These are phyloP conservation scores for Scedosporium aurantiacum DNA, from an alignment of 2,329 filamentous ascomycete genomes.

Conservation along the genomic window DNA sequence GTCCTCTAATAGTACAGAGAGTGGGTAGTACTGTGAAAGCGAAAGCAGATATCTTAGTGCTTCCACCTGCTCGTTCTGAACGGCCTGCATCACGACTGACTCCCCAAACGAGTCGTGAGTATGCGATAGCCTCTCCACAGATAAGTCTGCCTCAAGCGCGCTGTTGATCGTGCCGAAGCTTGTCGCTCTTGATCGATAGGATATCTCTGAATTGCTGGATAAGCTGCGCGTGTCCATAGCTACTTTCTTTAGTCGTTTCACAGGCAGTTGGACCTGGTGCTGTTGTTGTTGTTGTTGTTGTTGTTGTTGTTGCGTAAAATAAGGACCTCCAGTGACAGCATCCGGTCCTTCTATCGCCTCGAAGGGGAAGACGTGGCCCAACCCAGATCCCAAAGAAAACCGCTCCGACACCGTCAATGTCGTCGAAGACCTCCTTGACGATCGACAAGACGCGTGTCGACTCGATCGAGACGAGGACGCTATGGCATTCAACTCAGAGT, in stretches of 20 bases:
- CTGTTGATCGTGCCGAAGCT: conserved; percentile 66
- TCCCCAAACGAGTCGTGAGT: conserved; percentile 64
- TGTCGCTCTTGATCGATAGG: conserved; percentile 67
- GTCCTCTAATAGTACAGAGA: conserved; percentile 64
- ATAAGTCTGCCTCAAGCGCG: conserved; percentile 74
- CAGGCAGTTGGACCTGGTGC: conserved; percentile 14
- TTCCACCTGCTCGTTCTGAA: conserved; percentile 60
- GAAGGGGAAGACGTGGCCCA: conserved; percentile 88
- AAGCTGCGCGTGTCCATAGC: conserved; percentile 84
- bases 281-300: not conserved
- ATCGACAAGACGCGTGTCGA: conserved; percentile 32
- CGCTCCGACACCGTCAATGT: conserved; percentile 33
- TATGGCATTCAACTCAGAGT: conserved; percentile 10
- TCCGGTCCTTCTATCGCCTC: conserved; percentile 43
- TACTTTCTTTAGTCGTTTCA: conserved; percentile 61
- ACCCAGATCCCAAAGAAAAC: conserved; percentile 44
- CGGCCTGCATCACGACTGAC: conserved; percentile 79
- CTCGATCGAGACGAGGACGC: conserved; percentile 15
- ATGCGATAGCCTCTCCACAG: conserved; percentile 65
- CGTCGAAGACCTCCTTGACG: conserved; percentile 24
- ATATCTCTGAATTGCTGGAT: conserved; percentile 76
- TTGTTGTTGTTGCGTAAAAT: not conserved
- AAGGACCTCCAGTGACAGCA: conserved; percentile 13
- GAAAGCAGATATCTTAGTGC: conserved; percentile 71
- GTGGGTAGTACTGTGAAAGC: conserved; percentile 64